These are phyloP conservation scores for Monosporascus sp. DNA, from an alignment of 2,329 filamentous ascomycete genomes.

Conservation along the genomic window DNA sequence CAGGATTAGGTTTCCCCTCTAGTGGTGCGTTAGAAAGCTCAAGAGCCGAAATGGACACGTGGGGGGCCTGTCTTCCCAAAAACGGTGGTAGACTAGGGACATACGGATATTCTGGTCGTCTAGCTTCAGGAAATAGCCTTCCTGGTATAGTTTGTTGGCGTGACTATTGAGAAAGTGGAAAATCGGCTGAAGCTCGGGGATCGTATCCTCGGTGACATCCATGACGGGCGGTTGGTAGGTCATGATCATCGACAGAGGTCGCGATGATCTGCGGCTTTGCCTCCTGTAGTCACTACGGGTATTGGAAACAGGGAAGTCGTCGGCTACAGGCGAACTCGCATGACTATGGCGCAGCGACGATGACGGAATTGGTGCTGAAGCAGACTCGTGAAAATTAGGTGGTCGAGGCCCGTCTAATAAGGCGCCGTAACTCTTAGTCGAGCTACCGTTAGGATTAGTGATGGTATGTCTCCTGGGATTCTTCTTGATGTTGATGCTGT, in stretches of 20 bases:
- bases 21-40: constrained; percentile 13
- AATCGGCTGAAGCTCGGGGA: constrained; percentile 89
- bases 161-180: constrained; percentile 94
- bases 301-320: constrained; percentile 28
- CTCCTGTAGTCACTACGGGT: constrained; percentile 18
- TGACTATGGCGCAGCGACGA: constrained; percentile 22
- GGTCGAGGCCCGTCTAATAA: neutral
- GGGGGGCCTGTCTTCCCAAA: constrained; percentile 2
- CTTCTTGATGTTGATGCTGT: too few relatives aligned
- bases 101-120: constrained; percentile 89
- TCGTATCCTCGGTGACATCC: constrained; percentile 78
- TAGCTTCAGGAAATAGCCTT: constrained; percentile 95
- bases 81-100: constrained; percentile 31
- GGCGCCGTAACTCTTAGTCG: neutral
- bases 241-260: constrained; percentile 81
- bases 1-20: constrained; percentile 83
- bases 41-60: neutral
- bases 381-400: constrained; percentile 7
- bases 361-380: constrained; percentile 19
- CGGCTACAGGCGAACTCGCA: constrained; percentile 38
- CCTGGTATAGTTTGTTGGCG: constrained; percentile 92
- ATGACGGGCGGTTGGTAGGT: constrained; percentile 81
- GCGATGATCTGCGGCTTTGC: constrained; percentile 48
- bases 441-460: neutral
- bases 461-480: neutral